phyloP scores from a whole-genome alignment of 2,329 filamentous ascomycete genomes.

The Colletotrichum sp. region DNA sequence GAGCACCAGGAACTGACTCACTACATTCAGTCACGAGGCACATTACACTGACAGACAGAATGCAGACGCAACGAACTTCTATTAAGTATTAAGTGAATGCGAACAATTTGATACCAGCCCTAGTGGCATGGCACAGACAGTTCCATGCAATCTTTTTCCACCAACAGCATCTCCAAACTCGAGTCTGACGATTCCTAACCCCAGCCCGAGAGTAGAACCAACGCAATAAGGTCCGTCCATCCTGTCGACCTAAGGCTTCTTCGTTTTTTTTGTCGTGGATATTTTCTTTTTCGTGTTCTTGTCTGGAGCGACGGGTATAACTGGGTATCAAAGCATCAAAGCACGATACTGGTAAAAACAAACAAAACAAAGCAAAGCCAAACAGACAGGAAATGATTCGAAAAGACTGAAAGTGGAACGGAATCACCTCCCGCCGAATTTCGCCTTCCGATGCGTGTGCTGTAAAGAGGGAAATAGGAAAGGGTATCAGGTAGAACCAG shows the following conservation, averaged over 20 bases:
- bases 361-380: constrained; percentile 22
- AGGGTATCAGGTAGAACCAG: constrained; percentile 43
- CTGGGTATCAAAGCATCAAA: constrained; percentile 42
- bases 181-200: constrained; percentile 19
- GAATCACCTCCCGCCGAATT: constrained; percentile 16
- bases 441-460: constrained; percentile 22
- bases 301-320: constrained; percentile 32
- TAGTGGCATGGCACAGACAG: constrained; percentile 21
- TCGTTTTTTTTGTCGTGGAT: constrained; percentile 27
- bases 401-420: constrained; percentile 19
- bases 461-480: constrained; percentile 26
- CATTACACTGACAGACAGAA: not conserved
- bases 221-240: constrained; percentile 17
- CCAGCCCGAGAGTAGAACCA: constrained; percentile 23
- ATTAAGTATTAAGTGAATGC: constrained; percentile 46
- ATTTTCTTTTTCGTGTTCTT: constrained; percentile 27
- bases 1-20: not conserved
- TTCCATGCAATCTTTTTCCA: constrained; percentile 15
- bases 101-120: constrained; percentile 22
- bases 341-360: constrained; percentile 24
- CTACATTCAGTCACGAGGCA: not conserved
- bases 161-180: constrained; percentile 20
- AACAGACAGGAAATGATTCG: constrained; percentile 23
- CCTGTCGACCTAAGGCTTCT: constrained; percentile 20
- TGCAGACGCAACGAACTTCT: constrained; percentile 41